Percentiles rank a stretch among this genome's conserved stretches.
phyloP scores from a whole-genome alignment of 129 eudicot genomes.

The Kitagawia praeruptora region DNA sequence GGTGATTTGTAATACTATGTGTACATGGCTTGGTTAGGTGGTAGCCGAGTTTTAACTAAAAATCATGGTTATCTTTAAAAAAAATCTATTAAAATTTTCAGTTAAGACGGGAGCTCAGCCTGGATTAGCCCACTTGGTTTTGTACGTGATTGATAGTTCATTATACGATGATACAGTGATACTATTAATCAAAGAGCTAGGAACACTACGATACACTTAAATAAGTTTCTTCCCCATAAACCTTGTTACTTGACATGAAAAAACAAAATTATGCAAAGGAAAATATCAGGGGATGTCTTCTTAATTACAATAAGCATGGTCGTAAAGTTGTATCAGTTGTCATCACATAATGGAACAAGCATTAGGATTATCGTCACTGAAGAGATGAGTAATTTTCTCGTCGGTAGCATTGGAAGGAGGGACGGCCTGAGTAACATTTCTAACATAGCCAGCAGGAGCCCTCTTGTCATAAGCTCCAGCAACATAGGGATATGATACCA shows the following conservation, averaged over 20 bases:
- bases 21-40: too few relatives aligned
- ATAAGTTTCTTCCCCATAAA: not conserved
- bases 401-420: slow-evolving; percentile 49
- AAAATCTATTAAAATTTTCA: too few relatives aligned
- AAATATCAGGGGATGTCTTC: not conserved
- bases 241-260: not conserved
- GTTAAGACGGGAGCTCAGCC: too few relatives aligned
- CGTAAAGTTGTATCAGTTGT: not conserved
- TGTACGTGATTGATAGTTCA: too few relatives aligned
- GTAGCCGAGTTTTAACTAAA: too few relatives aligned
- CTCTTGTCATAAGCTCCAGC: slow-evolving; percentile 74
- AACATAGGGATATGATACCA: slow-evolving; percentile 51
- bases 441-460: slow-evolving; percentile 85
- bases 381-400: slow-evolving; percentile 46
- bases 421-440: slow-evolving; percentile 50
- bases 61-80: too few relatives aligned
- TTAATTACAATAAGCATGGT: not conserved
- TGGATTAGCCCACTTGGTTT: too few relatives aligned
- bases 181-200: not conserved
- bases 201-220: not conserved
- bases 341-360: slow-evolving; percentile 88
- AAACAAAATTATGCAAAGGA: not conserved
- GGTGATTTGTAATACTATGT: too few relatives aligned
- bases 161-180: too few relatives aligned
- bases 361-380: slow-evolving; percentile 82